phyloP scores from a whole-genome alignment of 441 rosid species.

The Eutrema salsugineum region DNA sequence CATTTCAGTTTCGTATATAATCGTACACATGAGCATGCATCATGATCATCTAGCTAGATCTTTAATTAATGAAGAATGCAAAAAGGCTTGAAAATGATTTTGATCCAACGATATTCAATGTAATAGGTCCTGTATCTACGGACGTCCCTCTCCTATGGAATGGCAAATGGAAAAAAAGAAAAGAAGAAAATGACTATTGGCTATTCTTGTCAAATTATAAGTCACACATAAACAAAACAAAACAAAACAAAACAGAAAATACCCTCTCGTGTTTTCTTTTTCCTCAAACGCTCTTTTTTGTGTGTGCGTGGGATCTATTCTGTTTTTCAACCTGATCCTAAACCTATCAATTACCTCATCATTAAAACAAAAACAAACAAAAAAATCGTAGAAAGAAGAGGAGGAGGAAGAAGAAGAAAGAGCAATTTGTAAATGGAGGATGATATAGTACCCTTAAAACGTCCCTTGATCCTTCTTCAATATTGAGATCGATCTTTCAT shows the following conservation, averaged over 20 bases:
- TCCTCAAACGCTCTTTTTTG: slow-evolving; percentile 7
- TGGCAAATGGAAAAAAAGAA: slow-evolving; percentile 15
- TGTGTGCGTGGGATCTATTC: background rate
- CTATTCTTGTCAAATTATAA: slow-evolving; percentile 35
- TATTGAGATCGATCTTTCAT: background rate
- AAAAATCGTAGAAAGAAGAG: background rate
- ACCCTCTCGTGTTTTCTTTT: slow-evolving; percentile 4
- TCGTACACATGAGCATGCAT: background rate
- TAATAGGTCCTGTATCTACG: slow-evolving; percentile 26
- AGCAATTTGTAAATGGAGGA: slow-evolving; percentile 16
- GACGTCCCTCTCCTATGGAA: slow-evolving; percentile 33
- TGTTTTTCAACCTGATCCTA: slow-evolving; percentile 12
- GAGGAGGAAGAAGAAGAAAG: background rate
- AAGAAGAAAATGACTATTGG: background rate
- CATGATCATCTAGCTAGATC: background rate
- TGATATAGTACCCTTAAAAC: slow-evolving; percentile 23
- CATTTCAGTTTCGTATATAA: background rate
- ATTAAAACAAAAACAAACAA: background rate
- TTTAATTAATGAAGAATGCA: background rate
- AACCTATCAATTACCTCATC: slow-evolving; percentile 9
- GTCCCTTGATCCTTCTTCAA: slow-evolving; percentile 14
- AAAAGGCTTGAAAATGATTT: background rate
- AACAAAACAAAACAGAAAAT: too few species aligned
- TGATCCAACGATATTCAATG: slow-evolving; percentile 8
- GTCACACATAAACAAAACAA: slow-evolving; percentile 25